Conservation (phyloP, 441 rosid genomes). For the Adansonia gregorii region DNA sequence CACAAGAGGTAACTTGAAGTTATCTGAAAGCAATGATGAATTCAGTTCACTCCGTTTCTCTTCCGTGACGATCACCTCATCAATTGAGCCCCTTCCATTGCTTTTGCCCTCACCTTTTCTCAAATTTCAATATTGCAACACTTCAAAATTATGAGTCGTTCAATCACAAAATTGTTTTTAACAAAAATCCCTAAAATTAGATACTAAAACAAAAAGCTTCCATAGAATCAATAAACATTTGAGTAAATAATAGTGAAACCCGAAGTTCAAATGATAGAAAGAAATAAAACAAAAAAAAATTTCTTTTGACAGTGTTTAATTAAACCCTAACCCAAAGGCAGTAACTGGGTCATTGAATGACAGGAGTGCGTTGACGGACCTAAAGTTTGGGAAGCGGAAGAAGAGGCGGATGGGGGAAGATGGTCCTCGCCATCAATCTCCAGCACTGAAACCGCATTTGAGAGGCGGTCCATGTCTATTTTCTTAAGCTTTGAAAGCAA, state of each 20-base stretch:
- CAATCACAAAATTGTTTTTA: background rate
- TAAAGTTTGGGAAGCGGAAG: slow-evolving; percentile 25
- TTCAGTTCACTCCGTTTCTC: slow-evolving; percentile 29
- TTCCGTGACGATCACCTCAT: slow-evolving; percentile 8
- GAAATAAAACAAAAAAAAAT: background rate
- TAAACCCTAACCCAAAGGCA: background rate
- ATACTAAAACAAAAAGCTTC: background rate
- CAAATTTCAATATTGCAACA: background rate
- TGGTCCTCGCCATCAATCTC: slow-evolving; percentile 52
- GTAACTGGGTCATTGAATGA: background rate
- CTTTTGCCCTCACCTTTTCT: slow-evolving; percentile 34
- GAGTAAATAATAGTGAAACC: background rate
- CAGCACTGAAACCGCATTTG: slow-evolving; percentile 53
- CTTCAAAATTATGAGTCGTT: no score
- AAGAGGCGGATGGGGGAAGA: slow-evolving; percentile 25
- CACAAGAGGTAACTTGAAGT: slow-evolving; percentile 74
- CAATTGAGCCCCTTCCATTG: slow-evolving; percentile 25
- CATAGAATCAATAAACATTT: background rate
- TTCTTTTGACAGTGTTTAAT: background rate
- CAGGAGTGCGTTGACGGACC: background rate
- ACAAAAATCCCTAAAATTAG: background rate
- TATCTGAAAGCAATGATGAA: slow-evolving; percentile 29
- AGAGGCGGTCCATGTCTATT: slow-evolving; percentile 44
- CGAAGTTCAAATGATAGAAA: background rate
- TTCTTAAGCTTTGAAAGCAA: background rate